Percentiles rank a stretch among this genome's conserved stretches.
Evolutionary conservation across 2,329 filamentous ascomycete species (phyloP).

Genomic region (Fusarium sp.): DNA sequence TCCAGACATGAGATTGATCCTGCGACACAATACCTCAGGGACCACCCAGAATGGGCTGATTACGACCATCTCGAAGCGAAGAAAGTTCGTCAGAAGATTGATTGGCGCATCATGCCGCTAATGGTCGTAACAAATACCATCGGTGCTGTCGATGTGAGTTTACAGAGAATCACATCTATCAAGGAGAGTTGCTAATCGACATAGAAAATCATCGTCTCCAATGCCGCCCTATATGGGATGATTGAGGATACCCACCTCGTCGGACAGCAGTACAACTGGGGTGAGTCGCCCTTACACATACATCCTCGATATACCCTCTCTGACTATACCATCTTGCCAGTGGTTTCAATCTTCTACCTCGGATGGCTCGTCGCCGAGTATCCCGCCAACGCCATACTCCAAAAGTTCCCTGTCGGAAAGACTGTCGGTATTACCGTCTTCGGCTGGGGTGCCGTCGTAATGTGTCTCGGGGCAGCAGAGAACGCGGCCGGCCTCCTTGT

Average conservation of each 20-base stretch:
- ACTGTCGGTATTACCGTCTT: background rate
- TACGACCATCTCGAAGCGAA: background rate
- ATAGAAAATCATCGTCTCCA: slow-evolving; percentile 24
- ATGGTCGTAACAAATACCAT: slow-evolving; percentile 4
- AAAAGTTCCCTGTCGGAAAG: slow-evolving; percentile 6
- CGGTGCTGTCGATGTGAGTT: slow-evolving; percentile 9
- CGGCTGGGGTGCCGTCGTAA: slow-evolving; percentile 48
- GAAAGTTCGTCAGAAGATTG: slow-evolving; percentile 14
- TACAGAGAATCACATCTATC: too few relatives aligned
- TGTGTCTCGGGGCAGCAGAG: slow-evolving; percentile 51
- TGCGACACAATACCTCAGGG: background rate
- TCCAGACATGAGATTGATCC: background rate
- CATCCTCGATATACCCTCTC: background rate
- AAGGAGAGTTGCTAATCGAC: background rate
- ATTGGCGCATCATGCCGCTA: slow-evolving; percentile 20
- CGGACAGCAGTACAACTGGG: slow-evolving; percentile 24
- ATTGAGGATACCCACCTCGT: slow-evolving; percentile 3
- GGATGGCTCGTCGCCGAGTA: slow-evolving; percentile 12
- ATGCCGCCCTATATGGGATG: slow-evolving; percentile 22
- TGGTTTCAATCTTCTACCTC: slow-evolving; percentile 22
- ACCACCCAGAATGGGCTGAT: background rate
- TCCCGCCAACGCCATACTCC: slow-evolving; percentile 4
- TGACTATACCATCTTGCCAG: background rate
- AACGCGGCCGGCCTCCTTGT: slow-evolving; percentile 43
- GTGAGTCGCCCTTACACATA: too few relatives aligned